Conservation (phyloP, 2,329 filamentous ascomycete species). For the Botrytis galanthina region DNA sequence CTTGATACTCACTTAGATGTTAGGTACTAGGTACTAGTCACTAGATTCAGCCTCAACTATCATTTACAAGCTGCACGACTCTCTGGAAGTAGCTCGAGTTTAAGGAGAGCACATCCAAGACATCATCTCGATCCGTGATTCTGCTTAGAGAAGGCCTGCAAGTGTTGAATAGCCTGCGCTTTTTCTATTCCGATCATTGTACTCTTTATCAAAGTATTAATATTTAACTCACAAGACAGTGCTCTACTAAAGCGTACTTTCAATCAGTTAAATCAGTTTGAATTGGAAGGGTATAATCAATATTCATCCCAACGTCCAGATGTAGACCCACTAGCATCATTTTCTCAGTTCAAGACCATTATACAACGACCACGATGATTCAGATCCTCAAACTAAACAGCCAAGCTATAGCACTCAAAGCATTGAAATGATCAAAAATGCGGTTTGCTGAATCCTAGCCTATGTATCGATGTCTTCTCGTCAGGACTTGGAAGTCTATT, state of each 20-base stretch:
- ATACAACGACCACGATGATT: background rate
- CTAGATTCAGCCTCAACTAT: background rate
- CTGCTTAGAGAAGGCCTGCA: no score
- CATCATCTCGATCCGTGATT: no score
- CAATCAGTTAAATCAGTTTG: no score
- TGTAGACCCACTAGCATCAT: background rate
- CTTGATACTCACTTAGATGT: background rate
- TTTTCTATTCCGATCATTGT: no score
- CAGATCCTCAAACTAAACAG: background rate
- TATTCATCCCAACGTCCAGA: background rate
- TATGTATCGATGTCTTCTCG: background rate
- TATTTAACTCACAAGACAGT: no score
- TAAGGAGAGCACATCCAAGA: background rate
- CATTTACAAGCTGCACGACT: background rate
- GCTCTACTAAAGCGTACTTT: no score
- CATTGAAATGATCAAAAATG: background rate
- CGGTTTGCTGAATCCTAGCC: background rate
- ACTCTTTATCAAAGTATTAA: no score
- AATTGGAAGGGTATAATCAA: no score
- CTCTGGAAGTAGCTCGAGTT: background rate
- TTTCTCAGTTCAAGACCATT: background rate
- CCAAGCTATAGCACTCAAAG: background rate
- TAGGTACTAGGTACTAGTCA: no score
- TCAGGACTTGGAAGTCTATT: background rate
- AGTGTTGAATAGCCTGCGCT: no score